Evolutionary conservation across 495 filamentous ascomycete species (phyloP), one percentile per base, ranked within the genome.

Genomic region (Umbilicaria muhlenbergii): DNA sequence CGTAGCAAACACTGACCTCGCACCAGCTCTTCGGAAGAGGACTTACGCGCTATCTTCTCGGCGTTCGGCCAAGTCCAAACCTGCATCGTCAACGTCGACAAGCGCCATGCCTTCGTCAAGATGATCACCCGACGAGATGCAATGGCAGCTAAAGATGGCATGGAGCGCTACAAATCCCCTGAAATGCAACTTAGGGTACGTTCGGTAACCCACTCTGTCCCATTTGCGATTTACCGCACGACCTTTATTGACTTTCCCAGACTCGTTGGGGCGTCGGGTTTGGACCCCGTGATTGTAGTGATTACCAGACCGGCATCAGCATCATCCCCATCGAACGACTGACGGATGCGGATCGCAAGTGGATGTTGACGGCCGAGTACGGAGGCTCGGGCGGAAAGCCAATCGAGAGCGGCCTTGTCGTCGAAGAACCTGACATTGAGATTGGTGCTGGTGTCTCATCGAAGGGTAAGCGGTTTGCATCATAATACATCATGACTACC

Each of bases 251-350:
- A 44, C 39, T 31, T 44, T 61, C 47, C 35, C 47, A 93, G 79
- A 95, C 88, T 21, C 77, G 87, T 40, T 99, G 91, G 91, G 91
- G 91, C 49, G 92, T 99, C 32, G 91, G 91, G 3, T 99, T 93
- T 53, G 91, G 91, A 2, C 92, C 91, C 13, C 83, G 92, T 48
- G 92, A 99, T 56, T 99, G 91, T 68, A 89, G 83, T 58, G 87
- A 99, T 58, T 99, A 96, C 60, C 74, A 79, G 43, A 88, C 77
- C 11, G 91, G 91, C 31, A 74, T 95, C 61, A 95, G 88, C 59
- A 63, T 96, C 21, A 95, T 98, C 46, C 91, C 91, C 2, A 84
- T 96, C 54, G 71, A 78, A 48, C 80, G 86, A 44, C 74, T 98
- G 13, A 98, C 91, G 7, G 92, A 98, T 43, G 92, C 91, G 15